Base-by-base conservation (phyloP, 169 alveolate species). In the Eimeria tenella region DNA sequence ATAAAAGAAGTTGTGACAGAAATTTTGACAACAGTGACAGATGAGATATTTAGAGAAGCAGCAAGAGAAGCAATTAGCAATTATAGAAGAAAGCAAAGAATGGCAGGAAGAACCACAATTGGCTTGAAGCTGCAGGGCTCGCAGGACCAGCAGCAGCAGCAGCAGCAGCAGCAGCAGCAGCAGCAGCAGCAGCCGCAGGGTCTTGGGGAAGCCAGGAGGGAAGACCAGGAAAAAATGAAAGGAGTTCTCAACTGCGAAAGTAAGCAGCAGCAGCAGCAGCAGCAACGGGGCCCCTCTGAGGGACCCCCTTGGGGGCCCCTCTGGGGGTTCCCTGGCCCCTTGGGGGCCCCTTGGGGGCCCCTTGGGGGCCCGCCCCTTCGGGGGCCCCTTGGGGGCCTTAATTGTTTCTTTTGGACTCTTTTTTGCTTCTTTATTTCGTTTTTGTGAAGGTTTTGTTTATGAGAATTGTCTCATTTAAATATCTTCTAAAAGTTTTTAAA, bases 11-110 rank as follows among this genome's bases (percentile, higher is more conserved):
- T 55, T 5, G 94, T 88, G 65, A 73, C 94, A 62, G 94, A 88
- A 52, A 88, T 88, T n/a, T 62, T 88, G 4, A 23, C 94, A 4
- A 74, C 94, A 1, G 94, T 88, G 52, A 88, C 94, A 5, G 94
- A 88, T 63, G 94, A 88, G 70, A 63, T 88, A 15, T 31, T 88
- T 31, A 25, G 73, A 49, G 94, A 88, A 17, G 94, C 71, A 21
- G 94, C 94, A 17, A 56, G 94, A 13, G 94, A 88, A 62, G 94
- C 94, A 10, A 88, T 88, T 42, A 88, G 94, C 87, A 88, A 88
- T 62, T 60, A 73, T 49, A 25, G 94, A 55, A 53, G 94, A 71
- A 88, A 88, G 79, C 94, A 88, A 50, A 31, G 94, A 11, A 88
- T 88, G n/a, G 56, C 87, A 11, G 94, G 94, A 23, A 88, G 73